Evolutionary conservation across 73 alveolate genomes (phyloP).

Genomic region (Tetrahymena borealis): DNA sequence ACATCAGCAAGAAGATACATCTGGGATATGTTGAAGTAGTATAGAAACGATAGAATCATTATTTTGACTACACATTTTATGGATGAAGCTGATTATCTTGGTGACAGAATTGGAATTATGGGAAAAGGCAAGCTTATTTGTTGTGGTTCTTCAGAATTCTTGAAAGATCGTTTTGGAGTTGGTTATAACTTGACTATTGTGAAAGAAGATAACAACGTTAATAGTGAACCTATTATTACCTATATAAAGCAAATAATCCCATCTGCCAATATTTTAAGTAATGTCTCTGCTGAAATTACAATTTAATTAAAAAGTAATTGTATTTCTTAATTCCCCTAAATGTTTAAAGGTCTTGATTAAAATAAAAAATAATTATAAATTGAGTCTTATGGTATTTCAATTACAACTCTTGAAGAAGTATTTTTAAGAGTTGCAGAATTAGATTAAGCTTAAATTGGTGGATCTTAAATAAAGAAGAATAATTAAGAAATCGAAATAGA

Average conservation of each 20-base stretch:
- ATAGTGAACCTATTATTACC: conserved; percentile 8
- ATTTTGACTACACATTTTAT: conserved; percentile 94
- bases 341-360: conserved; percentile 64
- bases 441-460: not conserved
- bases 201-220: conserved; percentile 38
- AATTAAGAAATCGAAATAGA: conserved; percentile 28
- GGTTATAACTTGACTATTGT: conserved; percentile 76
- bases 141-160: conserved; percentile 86
- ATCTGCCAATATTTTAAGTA: conserved; percentile 19
- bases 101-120: conserved; percentile 98
- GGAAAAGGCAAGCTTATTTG: conserved; percentile 86
- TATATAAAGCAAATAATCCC: conserved; percentile 28
- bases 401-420: conserved; percentile 94
- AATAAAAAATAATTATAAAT: conserved; percentile 55
- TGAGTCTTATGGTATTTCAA: conserved; percentile 82
- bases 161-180: conserved; percentile 90
- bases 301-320: conserved; percentile 59
- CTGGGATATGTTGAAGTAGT: conserved; percentile 93
- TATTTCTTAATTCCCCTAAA: conserved; percentile 51
- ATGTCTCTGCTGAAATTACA: conserved; percentile 64
- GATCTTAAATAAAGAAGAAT: conserved; percentile 54
- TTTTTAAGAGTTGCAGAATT: conserved; percentile 76
- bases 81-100: conserved; percentile 99
- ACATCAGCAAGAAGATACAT: conserved; percentile 88
- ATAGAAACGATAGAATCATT: conserved; percentile 81